These are phyloP conservation scores for Starmerella riodocensis DNA, from an alignment of 805 yeast species.

Conservation along the genomic window DNA sequence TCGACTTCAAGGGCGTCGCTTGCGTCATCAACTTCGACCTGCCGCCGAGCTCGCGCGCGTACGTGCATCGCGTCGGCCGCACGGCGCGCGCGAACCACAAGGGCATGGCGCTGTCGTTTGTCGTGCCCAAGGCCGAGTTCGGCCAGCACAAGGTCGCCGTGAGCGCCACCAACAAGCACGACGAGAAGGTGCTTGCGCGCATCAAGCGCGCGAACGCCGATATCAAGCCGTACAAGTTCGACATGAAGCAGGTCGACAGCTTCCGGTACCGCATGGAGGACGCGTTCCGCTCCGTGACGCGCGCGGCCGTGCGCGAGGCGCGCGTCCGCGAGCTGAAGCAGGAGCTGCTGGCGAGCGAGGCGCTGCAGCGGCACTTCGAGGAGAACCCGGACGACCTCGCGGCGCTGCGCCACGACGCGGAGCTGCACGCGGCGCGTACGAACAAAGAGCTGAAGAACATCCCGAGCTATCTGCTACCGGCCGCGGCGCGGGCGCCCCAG, in stretches of 20 bases:
- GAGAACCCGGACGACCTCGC: constrained; percentile 92
- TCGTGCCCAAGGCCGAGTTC: constrained; percentile 66
- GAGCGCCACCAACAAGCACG: constrained; percentile 56
- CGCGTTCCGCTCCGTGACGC: constrained; percentile 89
- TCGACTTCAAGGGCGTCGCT: constrained; percentile 89
- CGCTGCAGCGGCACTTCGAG: constrained; percentile 85
- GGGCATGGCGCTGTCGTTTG: constrained; percentile 89
- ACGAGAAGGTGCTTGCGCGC: constrained; percentile 71
- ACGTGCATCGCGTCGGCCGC: constrained; percentile 89
- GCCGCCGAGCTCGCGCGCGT: constrained; percentile 78
- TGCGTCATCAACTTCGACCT: constrained; percentile 92
- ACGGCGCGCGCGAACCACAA: constrained; percentile 96
- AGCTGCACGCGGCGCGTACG: constrained; percentile 64
- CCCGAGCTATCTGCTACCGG: constrained; percentile 83
- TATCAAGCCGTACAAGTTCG: constrained; percentile 77
- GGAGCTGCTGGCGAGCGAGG: constrained; percentile 78
- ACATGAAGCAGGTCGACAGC: constrained; percentile 82
- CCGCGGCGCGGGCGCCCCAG: constrained; percentile 24
- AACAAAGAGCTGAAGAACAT: constrained; percentile 82
- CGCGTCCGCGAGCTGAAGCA: constrained; percentile 76
- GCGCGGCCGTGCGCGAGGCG: constrained; percentile 81
- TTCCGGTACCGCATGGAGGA: constrained; percentile 95
- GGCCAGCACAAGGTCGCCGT: constrained; percentile 81
- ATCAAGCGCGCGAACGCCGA: constrained; percentile 57
- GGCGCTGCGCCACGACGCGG: constrained; percentile 82